phyloP scores from a whole-genome alignment of 257 asterid species.

The Solanum sejunctum region DNA sequence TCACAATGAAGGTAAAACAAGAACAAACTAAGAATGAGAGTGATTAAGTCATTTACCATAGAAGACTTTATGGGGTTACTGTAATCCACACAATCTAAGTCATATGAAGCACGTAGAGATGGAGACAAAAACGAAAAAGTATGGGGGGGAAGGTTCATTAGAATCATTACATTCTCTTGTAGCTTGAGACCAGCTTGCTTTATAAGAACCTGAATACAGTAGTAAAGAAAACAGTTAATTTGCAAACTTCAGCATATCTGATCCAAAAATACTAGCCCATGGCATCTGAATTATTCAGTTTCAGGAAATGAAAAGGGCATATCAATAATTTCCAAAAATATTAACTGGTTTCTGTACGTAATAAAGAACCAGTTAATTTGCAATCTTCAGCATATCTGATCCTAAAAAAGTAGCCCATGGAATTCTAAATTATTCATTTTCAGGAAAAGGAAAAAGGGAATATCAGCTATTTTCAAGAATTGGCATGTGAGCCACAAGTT shows the following conservation, averaged over 20 bases:
- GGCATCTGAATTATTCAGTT: not conserved
- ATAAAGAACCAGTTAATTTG: constrained; percentile 1
- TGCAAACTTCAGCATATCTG: not conserved
- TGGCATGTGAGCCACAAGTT: not conserved
- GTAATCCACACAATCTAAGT: not conserved
- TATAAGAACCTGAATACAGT: constrained; percentile 52
- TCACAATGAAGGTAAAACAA: not conserved
- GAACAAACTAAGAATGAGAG: not conserved
- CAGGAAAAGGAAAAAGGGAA: not conserved
- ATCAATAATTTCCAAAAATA: not conserved
- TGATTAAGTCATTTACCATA: not conserved
- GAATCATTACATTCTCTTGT: constrained; percentile 62
- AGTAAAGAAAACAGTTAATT: constrained; percentile 2
- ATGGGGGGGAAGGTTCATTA: not conserved
- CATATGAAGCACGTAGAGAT: not conserved
- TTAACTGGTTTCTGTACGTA: not conserved
- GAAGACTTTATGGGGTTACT: not conserved
- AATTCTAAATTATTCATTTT: not conserved
- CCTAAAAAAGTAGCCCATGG: not conserved
- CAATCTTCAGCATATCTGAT: not conserved
- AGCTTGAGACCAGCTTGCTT: constrained; percentile 97
- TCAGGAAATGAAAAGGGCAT: not conserved
- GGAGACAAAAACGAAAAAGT: not conserved
- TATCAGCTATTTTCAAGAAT: not conserved
- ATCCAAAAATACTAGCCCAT: not conserved